Base-by-base conservation (phyloP, 1,284 basidiomycete species). In the Meira miltonrushii region DNA sequence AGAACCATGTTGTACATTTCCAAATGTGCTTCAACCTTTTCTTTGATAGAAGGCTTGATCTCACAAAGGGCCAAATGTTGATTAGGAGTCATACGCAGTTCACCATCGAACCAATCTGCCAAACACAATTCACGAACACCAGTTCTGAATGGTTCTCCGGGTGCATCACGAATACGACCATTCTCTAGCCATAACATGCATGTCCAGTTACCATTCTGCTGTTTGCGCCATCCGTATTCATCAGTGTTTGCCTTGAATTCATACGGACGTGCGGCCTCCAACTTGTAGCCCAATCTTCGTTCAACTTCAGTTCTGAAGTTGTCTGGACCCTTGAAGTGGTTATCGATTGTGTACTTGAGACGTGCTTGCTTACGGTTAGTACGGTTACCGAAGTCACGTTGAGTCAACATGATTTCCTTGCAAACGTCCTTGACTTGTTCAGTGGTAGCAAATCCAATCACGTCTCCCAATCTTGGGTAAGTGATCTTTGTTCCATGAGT, bases 401-500 rank as follows among this genome's bases (percentile, higher is more conserved):
- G 94, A 37, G 88, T 87, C 55, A 96, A 81, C 87, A 99, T 89
- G 73, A 98, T 85, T 77, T 88, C 88, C 81, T 97, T 93, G 39
- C 92, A 92, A 8, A 93, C 88, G 60, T 87, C 83, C 72, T 85
- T 84, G 54, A 89, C 92, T 78, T 98, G 88, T 64, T 94, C 91
- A 13, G 86, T 82, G 1, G 87, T 89, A 72, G 92, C 91, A 82
- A 96, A 99, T 57, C 94, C 95, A 66, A 99, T 85, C 28, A 96
- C 82, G 72, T 87, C 87, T 52, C 86, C 92, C 44, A 88, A 80
- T 63, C 95, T 87, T 48, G 95, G 95, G 80, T 98, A 98, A 0
- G 94, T 99, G 83, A 94, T 93, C 83, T 97, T 98, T 84, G 92
- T 95, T 55, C 90, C 92, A 78, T 98, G 93, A 0, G 94, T 97